Evolutionary conservation across 2,329 filamentous ascomycete genomes (phyloP).

Genomic region (Fusarium sublunatum): DNA sequence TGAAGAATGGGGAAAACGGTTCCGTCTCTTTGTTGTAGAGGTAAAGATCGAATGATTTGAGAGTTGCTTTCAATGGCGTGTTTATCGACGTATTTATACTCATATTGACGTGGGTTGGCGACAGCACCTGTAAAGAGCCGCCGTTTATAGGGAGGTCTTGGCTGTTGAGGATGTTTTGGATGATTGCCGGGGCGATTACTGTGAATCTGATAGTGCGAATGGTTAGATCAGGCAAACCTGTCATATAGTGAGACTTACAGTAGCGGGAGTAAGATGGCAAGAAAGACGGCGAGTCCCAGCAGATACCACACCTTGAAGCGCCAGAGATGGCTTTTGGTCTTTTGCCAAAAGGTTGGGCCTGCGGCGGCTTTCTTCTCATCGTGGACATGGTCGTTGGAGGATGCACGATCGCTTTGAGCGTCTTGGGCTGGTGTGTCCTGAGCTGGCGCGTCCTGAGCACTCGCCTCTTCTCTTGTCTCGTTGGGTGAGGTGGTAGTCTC

Average conservation of each 20-base stretch:
- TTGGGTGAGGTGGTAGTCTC: not conserved
- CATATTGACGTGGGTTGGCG: slow-evolving; percentile 50
- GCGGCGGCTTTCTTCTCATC: slow-evolving; percentile 24
- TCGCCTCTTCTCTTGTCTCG: not conserved
- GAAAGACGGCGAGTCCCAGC: slow-evolving; percentile 54
- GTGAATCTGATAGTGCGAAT: slow-evolving; percentile 53
- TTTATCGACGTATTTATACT: slow-evolving; percentile 53
- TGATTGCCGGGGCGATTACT: slow-evolving; percentile 59
- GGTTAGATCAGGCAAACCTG: not conserved
- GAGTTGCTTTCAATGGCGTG: slow-evolving; percentile 52
- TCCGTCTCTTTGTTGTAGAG: slow-evolving; percentile 55
- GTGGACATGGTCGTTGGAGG: slow-evolving; percentile 29
- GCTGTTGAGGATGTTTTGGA: slow-evolving; percentile 57
- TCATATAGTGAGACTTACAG: slow-evolving; percentile 52
- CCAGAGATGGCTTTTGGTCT: slow-evolving; percentile 54
- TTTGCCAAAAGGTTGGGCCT: slow-evolving; percentile 49
- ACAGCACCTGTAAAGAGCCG: slow-evolving; percentile 51
- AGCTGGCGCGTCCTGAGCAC: not conserved
- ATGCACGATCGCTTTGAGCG: slow-evolving; percentile 19
- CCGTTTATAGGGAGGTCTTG: slow-evolving; percentile 54
- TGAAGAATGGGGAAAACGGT: slow-evolving; percentile 37
- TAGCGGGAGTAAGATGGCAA: slow-evolving; percentile 59
- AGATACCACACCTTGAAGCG: slow-evolving; percentile 59
- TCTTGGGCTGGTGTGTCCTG: slow-evolving; percentile 9
- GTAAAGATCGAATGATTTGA: slow-evolving; percentile 54